Conservation (phyloP, 164 flowering plant species). For the Berberis thunbergii region DNA sequence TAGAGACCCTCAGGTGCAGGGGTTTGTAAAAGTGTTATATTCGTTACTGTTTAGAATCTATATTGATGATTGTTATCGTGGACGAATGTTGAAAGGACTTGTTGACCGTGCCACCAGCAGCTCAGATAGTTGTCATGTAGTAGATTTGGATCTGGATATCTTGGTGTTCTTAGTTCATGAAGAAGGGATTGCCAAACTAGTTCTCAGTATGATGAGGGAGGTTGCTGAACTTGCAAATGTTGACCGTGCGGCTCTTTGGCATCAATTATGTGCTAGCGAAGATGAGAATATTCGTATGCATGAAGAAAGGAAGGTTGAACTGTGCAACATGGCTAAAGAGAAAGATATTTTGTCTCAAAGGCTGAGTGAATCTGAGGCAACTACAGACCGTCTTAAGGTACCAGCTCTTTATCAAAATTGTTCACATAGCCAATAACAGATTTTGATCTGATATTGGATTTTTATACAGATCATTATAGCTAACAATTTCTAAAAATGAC, state of each 20-base stretch:
- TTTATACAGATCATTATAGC: not conserved
- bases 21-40: conserved; percentile 72
- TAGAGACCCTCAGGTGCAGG: conserved; percentile 52
- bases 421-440: not conserved
- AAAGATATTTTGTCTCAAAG: conserved; percentile 60
- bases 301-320: conserved; percentile 69
- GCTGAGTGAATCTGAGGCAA: conserved; percentile 73
- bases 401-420: conserved; percentile 7
- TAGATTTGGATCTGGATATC: conserved; percentile 74
- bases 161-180: conserved; percentile 45
- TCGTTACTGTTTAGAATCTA: conserved; percentile 70
- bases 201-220: conserved; percentile 85
- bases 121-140: conserved; percentile 51
- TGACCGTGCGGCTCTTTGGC: conserved; percentile 94
- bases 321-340: conserved; percentile 48
- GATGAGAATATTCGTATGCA: conserved; percentile 68
- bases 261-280: conserved; percentile 85
- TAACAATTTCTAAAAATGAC: conserved; percentile 19
- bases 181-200: conserved; percentile 63
- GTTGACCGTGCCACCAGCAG: conserved; percentile 69
- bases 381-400: conserved; percentile 82
- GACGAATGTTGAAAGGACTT: conserved; percentile 80
- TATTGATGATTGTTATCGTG: conserved; percentile 59
- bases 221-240: conserved; percentile 92
- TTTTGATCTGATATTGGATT: not conserved